phyloP scores from a whole-genome alignment of 768 basidiomycete species.

The Phaffia tasmanica region DNA sequence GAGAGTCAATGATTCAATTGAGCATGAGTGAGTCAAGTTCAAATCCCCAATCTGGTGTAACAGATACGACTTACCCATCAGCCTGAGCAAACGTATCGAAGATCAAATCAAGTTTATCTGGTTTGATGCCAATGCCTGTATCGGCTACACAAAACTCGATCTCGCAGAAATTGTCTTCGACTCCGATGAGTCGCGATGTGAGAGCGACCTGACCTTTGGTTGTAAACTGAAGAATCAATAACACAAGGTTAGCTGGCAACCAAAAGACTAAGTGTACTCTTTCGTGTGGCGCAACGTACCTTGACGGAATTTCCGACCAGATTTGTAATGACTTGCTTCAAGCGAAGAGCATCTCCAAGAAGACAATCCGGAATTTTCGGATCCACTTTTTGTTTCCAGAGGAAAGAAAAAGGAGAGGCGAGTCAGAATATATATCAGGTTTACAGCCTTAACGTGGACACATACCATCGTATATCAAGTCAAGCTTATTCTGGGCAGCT shows the following conservation, averaged over 20 bases:
- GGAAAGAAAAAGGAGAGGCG: neutral
- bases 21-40: neutral
- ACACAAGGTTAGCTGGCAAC: neutral
- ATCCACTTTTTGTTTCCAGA: neutral
- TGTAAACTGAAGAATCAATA: slow-evolving; percentile 32
- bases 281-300: slow-evolving; percentile 46
- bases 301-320: slow-evolving; percentile 31
- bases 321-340: slow-evolving; percentile 53
- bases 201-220: slow-evolving; percentile 82
- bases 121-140: slow-evolving; percentile 96
- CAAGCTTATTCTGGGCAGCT: slow-evolving; percentile 89
- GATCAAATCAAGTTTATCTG: slow-evolving; percentile 93
- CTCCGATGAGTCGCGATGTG: slow-evolving; percentile 58
- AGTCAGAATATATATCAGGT: neutral
- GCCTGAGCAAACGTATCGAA: slow-evolving; percentile 99
- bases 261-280: neutral
- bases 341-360: slow-evolving; percentile 86
- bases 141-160: slow-evolving; percentile 96
- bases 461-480: slow-evolving; percentile 91
- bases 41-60: neutral
- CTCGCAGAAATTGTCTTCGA: slow-evolving; percentile 73
- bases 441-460: slow-evolving; percentile 37
- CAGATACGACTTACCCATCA: slow-evolving; percentile 49
- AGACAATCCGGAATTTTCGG: slow-evolving; percentile 55
- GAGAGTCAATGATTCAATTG: neutral